Conservation (phyloP, 768 basidiomycete genomes). For the Mycena indigotica region DNA sequence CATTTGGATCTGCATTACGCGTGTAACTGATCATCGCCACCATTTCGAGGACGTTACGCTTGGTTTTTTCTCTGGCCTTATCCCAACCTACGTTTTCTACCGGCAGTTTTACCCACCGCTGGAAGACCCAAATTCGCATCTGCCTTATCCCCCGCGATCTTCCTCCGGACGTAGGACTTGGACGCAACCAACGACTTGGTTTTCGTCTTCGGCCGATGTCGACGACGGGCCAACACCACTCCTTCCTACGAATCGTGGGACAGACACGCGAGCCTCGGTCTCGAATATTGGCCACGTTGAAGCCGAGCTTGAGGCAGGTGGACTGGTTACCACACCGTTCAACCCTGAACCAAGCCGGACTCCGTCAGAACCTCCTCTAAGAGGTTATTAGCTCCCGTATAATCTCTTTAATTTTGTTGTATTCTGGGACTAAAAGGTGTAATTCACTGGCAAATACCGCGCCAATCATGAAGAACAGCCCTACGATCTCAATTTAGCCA, state of each 20-base stretch:
- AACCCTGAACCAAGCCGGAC: neutral
- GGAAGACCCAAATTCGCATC: slow-evolving; percentile 25
- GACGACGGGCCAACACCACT: slow-evolving; percentile 16
- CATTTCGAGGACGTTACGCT: slow-evolving; percentile 23
- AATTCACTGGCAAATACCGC: too few species aligned
- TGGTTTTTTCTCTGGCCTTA: slow-evolving; percentile 24
- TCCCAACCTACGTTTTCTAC: slow-evolving; percentile 22
- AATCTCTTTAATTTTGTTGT: too few species aligned
- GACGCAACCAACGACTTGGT: slow-evolving; percentile 10
- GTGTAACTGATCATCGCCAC: slow-evolving; percentile 29
- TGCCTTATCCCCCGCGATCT: slow-evolving; percentile 20
- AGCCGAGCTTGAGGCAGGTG: slow-evolving; percentile 16
- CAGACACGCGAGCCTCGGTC: slow-evolving; percentile 4
- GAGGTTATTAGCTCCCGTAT: too few species aligned
- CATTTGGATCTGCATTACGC: slow-evolving; percentile 28
- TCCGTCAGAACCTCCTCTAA: neutral
- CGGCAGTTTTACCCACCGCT: slow-evolving; percentile 29
- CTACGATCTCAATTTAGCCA: too few species aligned
- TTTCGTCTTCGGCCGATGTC: neutral
- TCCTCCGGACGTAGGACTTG: neutral
- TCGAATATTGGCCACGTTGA: slow-evolving; percentile 19
- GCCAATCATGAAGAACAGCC: too few species aligned
- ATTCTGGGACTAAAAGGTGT: too few species aligned
- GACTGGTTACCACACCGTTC: slow-evolving; percentile 18
- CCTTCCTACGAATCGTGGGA: slow-evolving; percentile 16